Evolutionary conservation across 345 rosid species (phyloP).

Genomic region (Firmiana major): DNA sequence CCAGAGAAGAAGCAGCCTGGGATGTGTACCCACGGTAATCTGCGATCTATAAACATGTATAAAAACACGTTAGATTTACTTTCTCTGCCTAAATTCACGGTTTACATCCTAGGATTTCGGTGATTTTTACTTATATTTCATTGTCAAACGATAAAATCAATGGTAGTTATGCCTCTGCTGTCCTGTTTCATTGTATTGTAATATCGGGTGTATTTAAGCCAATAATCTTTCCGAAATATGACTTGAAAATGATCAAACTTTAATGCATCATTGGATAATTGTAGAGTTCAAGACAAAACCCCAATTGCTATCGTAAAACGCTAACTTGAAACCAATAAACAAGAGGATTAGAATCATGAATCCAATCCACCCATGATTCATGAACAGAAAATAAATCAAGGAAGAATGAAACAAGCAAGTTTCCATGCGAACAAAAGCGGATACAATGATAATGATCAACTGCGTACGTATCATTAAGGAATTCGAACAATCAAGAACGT

Average conservation of each 20-base stretch:
- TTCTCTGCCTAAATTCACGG: background rate
- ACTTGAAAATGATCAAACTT: background rate
- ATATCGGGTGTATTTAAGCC: background rate
- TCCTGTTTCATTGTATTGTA: no score
- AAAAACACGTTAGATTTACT: background rate
- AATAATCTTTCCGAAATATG: no score
- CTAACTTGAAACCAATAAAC: background rate
- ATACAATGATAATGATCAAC: background rate
- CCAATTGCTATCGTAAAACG: background rate
- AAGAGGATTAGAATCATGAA: background rate
- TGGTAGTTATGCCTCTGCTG: no score
- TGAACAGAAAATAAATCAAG: background rate
- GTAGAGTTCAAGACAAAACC: background rate
- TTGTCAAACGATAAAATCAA: no score
- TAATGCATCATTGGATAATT: background rate
- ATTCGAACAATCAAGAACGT: background rate
- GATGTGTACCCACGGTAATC: conserved; percentile 25
- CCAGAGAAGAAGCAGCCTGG: conserved; percentile 31
- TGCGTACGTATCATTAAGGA: background rate
- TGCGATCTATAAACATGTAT: conserved; percentile 27
- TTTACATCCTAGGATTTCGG: no score
- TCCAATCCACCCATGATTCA: background rate
- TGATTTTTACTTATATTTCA: no score
- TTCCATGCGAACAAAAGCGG: background rate
- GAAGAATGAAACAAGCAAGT: background rate